These are phyloP conservation scores for Coix lacrymajobi DNA, from an alignment of 176 grass and related monocot species.

Conservation along the genomic window DNA sequence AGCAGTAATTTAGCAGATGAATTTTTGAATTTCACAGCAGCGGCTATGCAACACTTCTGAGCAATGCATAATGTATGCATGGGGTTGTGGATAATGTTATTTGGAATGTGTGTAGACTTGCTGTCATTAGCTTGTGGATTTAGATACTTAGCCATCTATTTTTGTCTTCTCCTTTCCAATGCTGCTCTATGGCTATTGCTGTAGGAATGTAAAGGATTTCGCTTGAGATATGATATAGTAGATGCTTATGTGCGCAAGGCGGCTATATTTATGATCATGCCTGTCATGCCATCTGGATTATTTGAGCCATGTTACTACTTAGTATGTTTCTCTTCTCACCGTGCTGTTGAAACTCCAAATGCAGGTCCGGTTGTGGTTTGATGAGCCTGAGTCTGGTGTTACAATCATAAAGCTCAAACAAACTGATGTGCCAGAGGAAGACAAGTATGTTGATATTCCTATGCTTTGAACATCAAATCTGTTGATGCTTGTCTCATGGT, in stretches of 20 bases:
- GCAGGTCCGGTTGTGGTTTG: conserved; percentile 81
- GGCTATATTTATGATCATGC: neutral
- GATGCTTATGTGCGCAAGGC: no score
- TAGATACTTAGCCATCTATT: neutral
- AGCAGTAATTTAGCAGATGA: neutral
- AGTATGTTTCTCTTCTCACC: neutral
- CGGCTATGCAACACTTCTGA: neutral
- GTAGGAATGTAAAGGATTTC: neutral
- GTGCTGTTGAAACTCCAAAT: conserved; percentile 18
- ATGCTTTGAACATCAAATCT: neutral
- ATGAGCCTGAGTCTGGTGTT: conserved; percentile 80
- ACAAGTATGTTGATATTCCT: conserved; percentile 49
- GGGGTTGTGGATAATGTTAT: neutral
- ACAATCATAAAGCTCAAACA: conserved; percentile 89
- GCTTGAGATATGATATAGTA: neutral
- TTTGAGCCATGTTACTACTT: neutral
- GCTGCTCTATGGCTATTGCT: neutral
- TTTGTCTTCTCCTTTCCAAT: neutral
- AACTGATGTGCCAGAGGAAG: conserved; percentile 92
- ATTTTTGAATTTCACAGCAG: neutral
- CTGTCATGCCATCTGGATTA: neutral
- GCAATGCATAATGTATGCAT: neutral
- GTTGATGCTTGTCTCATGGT: neutral
- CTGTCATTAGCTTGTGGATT: neutral
- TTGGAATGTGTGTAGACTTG: neutral